A percentile compares a stretch with the other conserved stretches of the same genome.
These are phyloP conservation scores for Tetracladium setigerum DNA, from an alignment of 495 filamentous ascomycete genomes.

Conservation along the genomic window DNA sequence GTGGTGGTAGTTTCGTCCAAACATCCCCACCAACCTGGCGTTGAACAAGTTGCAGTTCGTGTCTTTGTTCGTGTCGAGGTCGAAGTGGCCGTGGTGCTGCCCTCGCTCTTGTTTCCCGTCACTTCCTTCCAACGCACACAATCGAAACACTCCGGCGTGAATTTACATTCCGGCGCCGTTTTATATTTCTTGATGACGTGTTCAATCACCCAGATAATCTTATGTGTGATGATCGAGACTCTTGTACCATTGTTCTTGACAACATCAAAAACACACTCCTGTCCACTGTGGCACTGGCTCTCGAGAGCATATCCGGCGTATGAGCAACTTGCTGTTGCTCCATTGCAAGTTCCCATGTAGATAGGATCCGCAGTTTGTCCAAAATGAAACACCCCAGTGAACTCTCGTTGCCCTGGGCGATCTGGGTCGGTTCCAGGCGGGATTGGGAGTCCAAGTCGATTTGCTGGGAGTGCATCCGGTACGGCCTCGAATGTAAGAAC, in stretches of 20 bases:
- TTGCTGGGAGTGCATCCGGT: slow-evolving; percentile 79
- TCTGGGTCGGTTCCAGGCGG: slow-evolving; percentile 75
- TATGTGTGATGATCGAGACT: slow-evolving; percentile 76
- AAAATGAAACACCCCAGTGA: slow-evolving; percentile 84
- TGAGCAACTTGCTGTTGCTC: slow-evolving; percentile 77
- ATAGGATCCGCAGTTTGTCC: slow-evolving; percentile 94
- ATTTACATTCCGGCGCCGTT: slow-evolving; percentile 61
- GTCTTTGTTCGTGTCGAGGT: slow-evolving; percentile 54
- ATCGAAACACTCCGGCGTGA: slow-evolving; percentile 73
- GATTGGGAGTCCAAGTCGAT: slow-evolving; percentile 75
- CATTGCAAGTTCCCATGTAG: slow-evolving; percentile 90
- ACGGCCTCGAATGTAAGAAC: slow-evolving; percentile 85
- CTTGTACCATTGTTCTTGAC: slow-evolving; percentile 87
- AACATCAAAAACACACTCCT: slow-evolving; percentile 84
- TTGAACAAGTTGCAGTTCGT: slow-evolving; percentile 78
- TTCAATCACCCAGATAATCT: slow-evolving; percentile 73
- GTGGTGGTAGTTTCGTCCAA: slow-evolving; percentile 51
- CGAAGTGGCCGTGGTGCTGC: slow-evolving; percentile 65
- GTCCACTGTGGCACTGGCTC: slow-evolving; percentile 80
- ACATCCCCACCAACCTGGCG: slow-evolving; percentile 79
- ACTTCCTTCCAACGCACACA: slow-evolving; percentile 94
- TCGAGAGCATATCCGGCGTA: slow-evolving; percentile 94
- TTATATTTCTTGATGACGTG: slow-evolving; percentile 82
- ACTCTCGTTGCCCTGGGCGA: slow-evolving; percentile 58
- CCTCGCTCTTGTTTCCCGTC: slow-evolving; percentile 72